A percentile compares a stretch with the other conserved stretches of the same genome.
These are phyloP conservation scores for Suillus spraguei DNA, from an alignment of 768 basidiomycete species.

Conservation along the genomic window DNA sequence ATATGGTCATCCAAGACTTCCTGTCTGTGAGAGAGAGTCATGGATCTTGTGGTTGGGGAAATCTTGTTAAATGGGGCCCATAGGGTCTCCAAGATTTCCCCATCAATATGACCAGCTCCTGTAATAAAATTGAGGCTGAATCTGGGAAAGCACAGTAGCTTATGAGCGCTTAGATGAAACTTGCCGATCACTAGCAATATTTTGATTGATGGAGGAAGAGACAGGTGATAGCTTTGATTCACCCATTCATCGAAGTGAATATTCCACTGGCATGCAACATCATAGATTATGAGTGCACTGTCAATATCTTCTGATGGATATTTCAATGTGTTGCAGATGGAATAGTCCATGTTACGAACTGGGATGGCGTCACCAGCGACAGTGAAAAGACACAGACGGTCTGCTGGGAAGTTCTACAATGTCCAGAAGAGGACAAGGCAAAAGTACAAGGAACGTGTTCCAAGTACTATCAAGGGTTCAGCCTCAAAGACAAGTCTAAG, in stretches of 20 bases:
- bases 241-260: conserved; percentile 17
- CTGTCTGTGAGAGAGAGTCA: conserved; percentile 24
- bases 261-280: conserved; percentile 31
- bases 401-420: too few relatives aligned
- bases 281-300: conserved; percentile 26
- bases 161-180: conserved; percentile 36
- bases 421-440: too few relatives aligned
- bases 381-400: too few relatives aligned
- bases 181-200: conserved; percentile 26
- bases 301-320: conserved; percentile 11
- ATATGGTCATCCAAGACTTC: conserved; percentile 36
- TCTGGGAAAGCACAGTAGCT: conserved; percentile 23
- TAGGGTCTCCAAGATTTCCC: conserved; percentile 37
- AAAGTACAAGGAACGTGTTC: too few relatives aligned
- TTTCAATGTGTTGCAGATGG: conserved; percentile 24
- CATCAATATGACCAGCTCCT: conserved; percentile 32
- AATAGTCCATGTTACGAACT: conserved; percentile 34
- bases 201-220: conserved; percentile 6
- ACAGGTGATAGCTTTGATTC: background rate
- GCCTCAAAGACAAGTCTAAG: too few relatives aligned
- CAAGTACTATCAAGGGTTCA: too few relatives aligned
- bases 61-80: conserved; percentile 33
- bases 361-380: too few relatives aligned
- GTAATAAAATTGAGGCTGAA: conserved; percentile 30
- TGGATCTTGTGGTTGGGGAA: conserved; percentile 22